Evolutionary conservation across 768 basidiomycete species (phyloP).

Genomic region (Mycena filopes): DNA sequence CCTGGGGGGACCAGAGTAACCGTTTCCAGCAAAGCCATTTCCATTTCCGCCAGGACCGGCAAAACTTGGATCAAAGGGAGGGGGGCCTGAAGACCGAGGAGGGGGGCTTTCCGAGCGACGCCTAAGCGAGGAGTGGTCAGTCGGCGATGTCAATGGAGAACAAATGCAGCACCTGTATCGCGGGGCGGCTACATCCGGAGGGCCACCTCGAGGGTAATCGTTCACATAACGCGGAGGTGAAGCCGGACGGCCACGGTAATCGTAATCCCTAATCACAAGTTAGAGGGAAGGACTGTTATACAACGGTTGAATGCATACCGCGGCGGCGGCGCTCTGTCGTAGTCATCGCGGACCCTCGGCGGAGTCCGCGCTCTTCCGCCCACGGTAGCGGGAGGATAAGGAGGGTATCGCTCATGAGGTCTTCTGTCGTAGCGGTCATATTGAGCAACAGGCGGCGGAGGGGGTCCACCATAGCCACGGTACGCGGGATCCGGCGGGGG

Average conservation of each 20-base stretch:
- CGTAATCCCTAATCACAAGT: slow-evolving; percentile 62
- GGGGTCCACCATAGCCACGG: slow-evolving; percentile 62
- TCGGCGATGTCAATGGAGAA: slow-evolving; percentile 1
- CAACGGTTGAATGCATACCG: slow-evolving; percentile 55
- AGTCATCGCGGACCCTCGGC: slow-evolving; percentile 71
- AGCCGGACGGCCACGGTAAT: slow-evolving; percentile 64
- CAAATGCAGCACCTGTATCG: slow-evolving; percentile 55
- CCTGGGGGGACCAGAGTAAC: slow-evolving; percentile 56
- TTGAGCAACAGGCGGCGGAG: slow-evolving; percentile 60
- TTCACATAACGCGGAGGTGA: slow-evolving; percentile 58
- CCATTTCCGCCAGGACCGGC: slow-evolving; percentile 42
- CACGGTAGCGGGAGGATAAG: slow-evolving; percentile 59
- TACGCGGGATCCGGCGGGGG: slow-evolving; percentile 64
- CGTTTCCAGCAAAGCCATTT: slow-evolving; percentile 55
- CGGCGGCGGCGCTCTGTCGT: slow-evolving; percentile 63
- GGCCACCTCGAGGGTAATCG: slow-evolving; percentile 62
- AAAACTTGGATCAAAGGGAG: slow-evolving; percentile 63
- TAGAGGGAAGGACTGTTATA: not conserved
- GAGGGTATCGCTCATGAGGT: slow-evolving; percentile 59
- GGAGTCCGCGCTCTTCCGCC: slow-evolving; percentile 68
- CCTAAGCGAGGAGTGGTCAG: slow-evolving; percentile 44
- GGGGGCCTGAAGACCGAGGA: slow-evolving; percentile 53
- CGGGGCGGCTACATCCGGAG: slow-evolving; percentile 53
- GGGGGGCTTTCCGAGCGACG: slow-evolving; percentile 82
- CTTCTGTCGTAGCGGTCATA: slow-evolving; percentile 75